Evolutionary conservation across 805 yeast species (phyloP).

Genomic region (Candida stauntonica): DNA sequence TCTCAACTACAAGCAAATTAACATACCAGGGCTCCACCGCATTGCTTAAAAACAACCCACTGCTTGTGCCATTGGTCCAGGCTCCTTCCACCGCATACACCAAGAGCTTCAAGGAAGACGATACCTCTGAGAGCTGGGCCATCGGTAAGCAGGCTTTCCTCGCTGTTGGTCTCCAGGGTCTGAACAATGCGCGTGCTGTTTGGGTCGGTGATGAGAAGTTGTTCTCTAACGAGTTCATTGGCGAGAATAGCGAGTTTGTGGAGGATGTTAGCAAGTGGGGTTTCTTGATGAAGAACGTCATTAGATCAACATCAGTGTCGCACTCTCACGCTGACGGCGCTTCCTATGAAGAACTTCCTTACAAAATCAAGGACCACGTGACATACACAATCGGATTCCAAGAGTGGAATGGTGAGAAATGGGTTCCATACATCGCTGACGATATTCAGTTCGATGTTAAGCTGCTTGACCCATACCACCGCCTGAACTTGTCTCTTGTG

Average conservation of each 20-base stretch:
- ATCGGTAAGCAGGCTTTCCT: constrained; percentile 75
- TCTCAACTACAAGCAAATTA: constrained; percentile 25
- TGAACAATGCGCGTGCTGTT: constrained; percentile 67
- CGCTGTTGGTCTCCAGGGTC: constrained; percentile 74
- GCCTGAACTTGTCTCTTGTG: constrained; percentile 54
- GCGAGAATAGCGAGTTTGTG: constrained; percentile 35
- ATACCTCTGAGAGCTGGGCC: constrained; percentile 56
- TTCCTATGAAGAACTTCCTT: constrained; percentile 41
- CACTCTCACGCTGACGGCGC: constrained; percentile 48
- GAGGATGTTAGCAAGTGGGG: constrained; percentile 61
- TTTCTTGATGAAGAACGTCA: constrained; percentile 61
- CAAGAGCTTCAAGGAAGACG: constrained; percentile 41
- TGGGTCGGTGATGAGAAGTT: constrained; percentile 76
- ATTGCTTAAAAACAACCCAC: constrained; percentile 61
- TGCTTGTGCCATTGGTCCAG: constrained; percentile 62
- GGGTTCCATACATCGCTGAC: constrained; percentile 65
- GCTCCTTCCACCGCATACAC: constrained; percentile 67
- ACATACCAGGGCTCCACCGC: constrained; percentile 60
- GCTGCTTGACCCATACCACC: constrained; percentile 93
- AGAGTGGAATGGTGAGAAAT: constrained; percentile 48
- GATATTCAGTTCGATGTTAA: constrained; percentile 79
- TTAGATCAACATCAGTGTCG: constrained; percentile 48
- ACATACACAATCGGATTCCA: constrained; percentile 45
- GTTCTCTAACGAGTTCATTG: constrained; percentile 36
- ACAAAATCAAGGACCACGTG: constrained; percentile 74